These are phyloP conservation scores for Chara braunii DNA, from an alignment of 139 green algal genomes.

Conservation along the genomic window DNA sequence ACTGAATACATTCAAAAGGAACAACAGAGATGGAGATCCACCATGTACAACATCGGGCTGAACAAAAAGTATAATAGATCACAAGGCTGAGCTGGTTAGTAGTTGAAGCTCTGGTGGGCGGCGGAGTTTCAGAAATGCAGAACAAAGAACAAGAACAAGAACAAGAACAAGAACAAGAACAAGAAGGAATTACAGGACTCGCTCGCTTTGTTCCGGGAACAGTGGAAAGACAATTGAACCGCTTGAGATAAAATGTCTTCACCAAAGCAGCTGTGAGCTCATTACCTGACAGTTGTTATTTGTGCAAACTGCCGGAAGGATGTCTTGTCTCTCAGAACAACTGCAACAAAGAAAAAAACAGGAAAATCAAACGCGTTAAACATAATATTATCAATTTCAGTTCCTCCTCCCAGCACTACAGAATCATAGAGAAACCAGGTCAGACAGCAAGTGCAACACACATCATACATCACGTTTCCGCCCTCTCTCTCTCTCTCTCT, in stretches of 20 bases:
- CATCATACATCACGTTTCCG: neutral
- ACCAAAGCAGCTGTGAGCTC: neutral
- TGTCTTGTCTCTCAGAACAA: constrained; percentile 74
- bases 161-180: neutral
- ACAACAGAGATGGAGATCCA: too few relatives aligned
- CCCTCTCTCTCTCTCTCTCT: too few relatives aligned
- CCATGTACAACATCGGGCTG: too few relatives aligned
- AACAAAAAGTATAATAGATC: too few relatives aligned
- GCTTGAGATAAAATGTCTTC: neutral
- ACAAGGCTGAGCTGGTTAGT: too few relatives aligned
- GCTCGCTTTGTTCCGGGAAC: neutral
- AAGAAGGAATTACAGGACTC: neutral
- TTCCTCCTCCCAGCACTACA: too few relatives aligned
- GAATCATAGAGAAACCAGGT: neutral
- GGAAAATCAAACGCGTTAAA: neutral
- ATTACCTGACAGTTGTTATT: constrained; percentile 47
- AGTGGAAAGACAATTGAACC: neutral
- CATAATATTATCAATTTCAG: neutral
- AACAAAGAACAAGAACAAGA: neutral
- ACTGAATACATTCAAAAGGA: too few relatives aligned
- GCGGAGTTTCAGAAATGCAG: too few relatives aligned
- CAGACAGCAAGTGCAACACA: neutral
- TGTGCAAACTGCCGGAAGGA: constrained; percentile 68
- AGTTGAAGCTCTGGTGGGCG: too few relatives aligned
- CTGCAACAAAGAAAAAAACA: neutral